Evolutionary conservation across 257 asterid genomes (phyloP).

Genomic region (Lycium barbarum): DNA sequence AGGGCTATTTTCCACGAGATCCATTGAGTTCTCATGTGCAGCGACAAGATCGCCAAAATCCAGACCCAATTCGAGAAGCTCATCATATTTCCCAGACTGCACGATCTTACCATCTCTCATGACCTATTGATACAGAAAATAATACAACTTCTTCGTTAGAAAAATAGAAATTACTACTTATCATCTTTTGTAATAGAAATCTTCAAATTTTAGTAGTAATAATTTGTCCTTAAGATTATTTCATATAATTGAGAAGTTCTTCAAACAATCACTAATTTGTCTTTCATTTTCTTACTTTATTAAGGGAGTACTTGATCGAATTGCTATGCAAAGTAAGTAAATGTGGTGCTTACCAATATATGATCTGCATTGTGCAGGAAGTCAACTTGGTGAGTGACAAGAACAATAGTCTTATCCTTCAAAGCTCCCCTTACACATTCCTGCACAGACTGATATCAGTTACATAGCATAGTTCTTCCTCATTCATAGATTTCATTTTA

Average conservation of each 20-base stretch:
- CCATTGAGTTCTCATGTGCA: constrained; percentile 76
- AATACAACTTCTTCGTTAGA: not conserved
- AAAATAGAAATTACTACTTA: not conserved
- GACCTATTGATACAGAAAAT: constrained; percentile 47
- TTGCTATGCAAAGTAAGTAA: not conserved
- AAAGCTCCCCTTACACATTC: constrained; percentile 70
- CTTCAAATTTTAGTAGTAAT: not conserved
- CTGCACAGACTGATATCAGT: constrained; percentile 43
- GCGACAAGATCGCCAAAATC: constrained; percentile 72
- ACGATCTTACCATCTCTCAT: constrained; percentile 71
- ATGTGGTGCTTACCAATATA: constrained; percentile 51
- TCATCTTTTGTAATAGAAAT: not conserved
- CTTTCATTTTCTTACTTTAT: not conserved
- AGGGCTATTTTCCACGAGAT: constrained; percentile 54
- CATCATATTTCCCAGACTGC: constrained; percentile 69
- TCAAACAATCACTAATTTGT: not conserved
- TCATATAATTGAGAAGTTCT: no score
- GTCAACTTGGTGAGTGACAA: constrained; percentile 81
- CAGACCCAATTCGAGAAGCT: constrained; percentile 49
- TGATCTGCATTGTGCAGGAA: constrained; percentile 76
- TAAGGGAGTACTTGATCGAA: not conserved
- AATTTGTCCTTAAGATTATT: not conserved
- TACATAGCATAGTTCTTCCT: not conserved
- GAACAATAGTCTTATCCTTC: constrained; percentile 64
- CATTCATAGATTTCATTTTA: not conserved